phyloP scores from a whole-genome alignment of 768 basidiomycete species.

The Collybiopsis luxurians region DNA sequence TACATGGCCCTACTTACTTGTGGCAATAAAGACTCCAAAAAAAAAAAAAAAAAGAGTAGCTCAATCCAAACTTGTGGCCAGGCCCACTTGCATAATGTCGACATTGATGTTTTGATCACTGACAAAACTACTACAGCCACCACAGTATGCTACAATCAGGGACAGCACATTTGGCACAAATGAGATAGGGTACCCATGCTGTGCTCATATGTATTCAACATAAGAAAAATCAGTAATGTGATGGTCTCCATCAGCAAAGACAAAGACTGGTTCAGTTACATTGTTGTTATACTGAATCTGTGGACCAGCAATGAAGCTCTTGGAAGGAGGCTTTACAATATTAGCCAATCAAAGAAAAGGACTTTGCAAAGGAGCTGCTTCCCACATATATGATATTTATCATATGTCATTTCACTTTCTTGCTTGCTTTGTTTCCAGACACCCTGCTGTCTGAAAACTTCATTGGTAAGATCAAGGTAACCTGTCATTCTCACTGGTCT shows the following conservation, averaged over 20 bases:
- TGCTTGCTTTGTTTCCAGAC: too few species aligned
- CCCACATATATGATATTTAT: too few species aligned
- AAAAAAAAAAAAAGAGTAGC: too few species aligned
- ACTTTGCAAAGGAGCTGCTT: too few species aligned
- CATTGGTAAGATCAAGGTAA: background rate
- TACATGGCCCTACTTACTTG: too few species aligned
- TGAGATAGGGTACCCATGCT: conserved; percentile 36
- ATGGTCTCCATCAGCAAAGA: conserved; percentile 10
- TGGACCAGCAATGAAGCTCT: conserved; percentile 18
- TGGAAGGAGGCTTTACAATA: conserved; percentile 12
- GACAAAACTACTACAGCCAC: conserved; percentile 34
- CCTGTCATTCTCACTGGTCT: background rate
- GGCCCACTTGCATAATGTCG: conserved; percentile 34
- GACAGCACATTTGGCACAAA: conserved; percentile 31
- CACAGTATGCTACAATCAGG: conserved; percentile 27
- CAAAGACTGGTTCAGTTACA: conserved; percentile 18
- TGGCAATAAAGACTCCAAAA: too few species aligned
- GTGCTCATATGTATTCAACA: conserved; percentile 42
- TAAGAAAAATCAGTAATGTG: conserved; percentile 25
- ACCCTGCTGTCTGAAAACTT: background rate
- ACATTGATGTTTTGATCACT: conserved; percentile 36
- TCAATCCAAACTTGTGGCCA: conserved; percentile 22
- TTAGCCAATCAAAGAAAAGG: background rate
- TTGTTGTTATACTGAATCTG: conserved; percentile 21
- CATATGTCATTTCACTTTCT: too few species aligned